Conservation (phyloP, 108 stramenopile species). For the Bacterosira constricta region DNA sequence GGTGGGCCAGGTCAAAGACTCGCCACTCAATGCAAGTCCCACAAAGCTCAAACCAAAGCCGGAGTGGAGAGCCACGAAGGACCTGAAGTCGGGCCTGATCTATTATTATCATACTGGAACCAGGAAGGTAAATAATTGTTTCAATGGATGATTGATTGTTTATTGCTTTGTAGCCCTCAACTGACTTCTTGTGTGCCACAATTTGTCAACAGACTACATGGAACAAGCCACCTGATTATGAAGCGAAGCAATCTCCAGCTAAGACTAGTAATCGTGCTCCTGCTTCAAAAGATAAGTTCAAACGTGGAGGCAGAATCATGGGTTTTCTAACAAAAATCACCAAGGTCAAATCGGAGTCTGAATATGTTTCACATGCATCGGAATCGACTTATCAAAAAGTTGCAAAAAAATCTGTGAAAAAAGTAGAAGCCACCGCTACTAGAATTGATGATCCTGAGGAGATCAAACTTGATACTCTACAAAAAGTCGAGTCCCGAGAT, state of each 20-base stretch:
- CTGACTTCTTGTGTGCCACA: not conserved
- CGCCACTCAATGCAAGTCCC: not conserved
- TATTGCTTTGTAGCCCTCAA: not conserved
- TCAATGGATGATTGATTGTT: not conserved
- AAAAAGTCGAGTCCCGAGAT: not conserved
- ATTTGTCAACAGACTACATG: slow-evolving; percentile 34
- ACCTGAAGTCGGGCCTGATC: slow-evolving; percentile 58
- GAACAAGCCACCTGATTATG: slow-evolving; percentile 35
- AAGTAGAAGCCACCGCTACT: not conserved
- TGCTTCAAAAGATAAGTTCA: not conserved
- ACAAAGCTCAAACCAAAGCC: slow-evolving; percentile 35
- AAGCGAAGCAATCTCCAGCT: slow-evolving; percentile 1
- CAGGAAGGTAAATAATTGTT: slow-evolving; percentile 58
- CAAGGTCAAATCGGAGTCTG: too few relatives aligned
- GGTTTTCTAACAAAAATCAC: slow-evolving; percentile 6
- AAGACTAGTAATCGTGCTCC: slow-evolving; percentile 5
- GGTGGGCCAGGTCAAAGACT: not conserved
- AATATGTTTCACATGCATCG: too few relatives aligned
- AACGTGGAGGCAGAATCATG: slow-evolving; percentile 14
- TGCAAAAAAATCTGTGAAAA: not conserved
- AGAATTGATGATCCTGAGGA: too few relatives aligned
- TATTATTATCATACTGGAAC: slow-evolving; percentile 82
- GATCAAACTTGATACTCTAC: too few relatives aligned
- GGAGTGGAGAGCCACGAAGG: slow-evolving; percentile 67
- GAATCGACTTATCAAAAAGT: not conserved